Conservation (phyloP, 768 basidiomycete genomes). For the Tulasnella sp. region DNA sequence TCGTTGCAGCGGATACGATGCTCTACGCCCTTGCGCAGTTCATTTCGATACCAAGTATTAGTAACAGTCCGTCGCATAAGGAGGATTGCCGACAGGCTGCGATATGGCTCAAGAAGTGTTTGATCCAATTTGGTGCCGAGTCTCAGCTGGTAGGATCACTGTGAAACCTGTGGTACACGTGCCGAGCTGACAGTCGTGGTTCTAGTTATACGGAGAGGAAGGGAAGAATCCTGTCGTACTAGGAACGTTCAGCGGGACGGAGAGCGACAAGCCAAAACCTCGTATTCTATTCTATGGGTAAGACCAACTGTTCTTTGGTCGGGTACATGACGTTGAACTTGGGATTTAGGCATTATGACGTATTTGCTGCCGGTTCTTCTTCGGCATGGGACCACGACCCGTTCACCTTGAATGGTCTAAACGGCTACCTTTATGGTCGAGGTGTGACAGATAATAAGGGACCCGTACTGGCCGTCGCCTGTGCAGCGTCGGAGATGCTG, state of each 20-base stretch:
- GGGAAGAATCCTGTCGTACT: slow-evolving; percentile 78
- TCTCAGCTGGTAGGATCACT: slow-evolving; percentile 50
- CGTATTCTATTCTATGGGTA: slow-evolving; percentile 87
- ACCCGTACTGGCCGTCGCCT: slow-evolving; percentile 81
- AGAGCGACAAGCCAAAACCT: slow-evolving; percentile 43
- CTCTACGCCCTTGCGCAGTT: slow-evolving; percentile 73
- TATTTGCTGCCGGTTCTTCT: slow-evolving; percentile 58
- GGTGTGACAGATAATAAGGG: slow-evolving; percentile 95
- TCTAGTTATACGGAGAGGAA: slow-evolving; percentile 55
- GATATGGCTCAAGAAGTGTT: slow-evolving; percentile 79
- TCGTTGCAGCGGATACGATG: slow-evolving; percentile 46
- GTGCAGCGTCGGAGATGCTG: slow-evolving; percentile 74
- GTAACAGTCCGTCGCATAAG: slow-evolving; percentile 47
- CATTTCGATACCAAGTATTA: slow-evolving; percentile 77
- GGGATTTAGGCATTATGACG: slow-evolving; percentile 74
- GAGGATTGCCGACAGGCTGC: slow-evolving; percentile 92
- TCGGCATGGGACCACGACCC: slow-evolving; percentile 65
- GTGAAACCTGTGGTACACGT: neutral
- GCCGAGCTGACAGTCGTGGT: neutral
- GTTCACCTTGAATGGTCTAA: slow-evolving; percentile 65
- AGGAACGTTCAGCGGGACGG: slow-evolving; percentile 68
- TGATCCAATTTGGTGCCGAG: slow-evolving; percentile 78
- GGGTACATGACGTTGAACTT: neutral
- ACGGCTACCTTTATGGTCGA: slow-evolving; percentile 83
- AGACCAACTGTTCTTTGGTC: slow-evolving; percentile 16